A percentile compares a stretch with the other conserved stretches of the same genome.
These are phyloP conservation scores for Cutaneotrichosporon sp. DNA, from an alignment of 1,284 basidiomycete species.

Conservation along the genomic window DNA sequence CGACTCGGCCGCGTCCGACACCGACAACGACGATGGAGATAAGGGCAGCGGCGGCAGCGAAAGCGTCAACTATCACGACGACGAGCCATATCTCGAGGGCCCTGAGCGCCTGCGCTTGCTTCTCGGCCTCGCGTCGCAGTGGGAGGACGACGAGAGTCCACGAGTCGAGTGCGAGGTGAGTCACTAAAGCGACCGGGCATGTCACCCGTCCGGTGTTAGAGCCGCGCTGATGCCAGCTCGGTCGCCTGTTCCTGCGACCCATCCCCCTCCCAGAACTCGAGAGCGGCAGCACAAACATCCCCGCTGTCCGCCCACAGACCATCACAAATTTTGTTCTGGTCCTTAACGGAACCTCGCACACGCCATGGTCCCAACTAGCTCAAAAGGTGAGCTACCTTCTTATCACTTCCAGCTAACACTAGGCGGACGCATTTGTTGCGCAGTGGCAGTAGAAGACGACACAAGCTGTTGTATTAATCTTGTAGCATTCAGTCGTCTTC, in stretches of 20 bases:
- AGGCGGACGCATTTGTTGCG: slow-evolving; percentile 22
- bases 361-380: slow-evolving; percentile 25
- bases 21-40: slow-evolving; percentile 13
- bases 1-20: neutral
- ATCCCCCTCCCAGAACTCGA: slow-evolving; percentile 22
- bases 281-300: slow-evolving; percentile 8
- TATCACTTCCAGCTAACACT: slow-evolving; percentile 1
- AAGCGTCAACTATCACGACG: slow-evolving; percentile 10
- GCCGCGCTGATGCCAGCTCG: slow-evolving; percentile 19
- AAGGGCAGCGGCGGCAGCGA: slow-evolving; percentile 3
- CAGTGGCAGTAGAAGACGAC: slow-evolving; percentile 7
- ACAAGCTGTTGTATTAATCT: neutral
- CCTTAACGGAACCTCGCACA: slow-evolving; percentile 26
- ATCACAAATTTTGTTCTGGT: slow-evolving; percentile 24
- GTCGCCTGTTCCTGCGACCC: slow-evolving; percentile 22
- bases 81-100: slow-evolving; percentile 33
- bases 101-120: slow-evolving; percentile 36
- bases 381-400: slow-evolving; percentile 23
- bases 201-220: too few relatives aligned
- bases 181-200: too few relatives aligned
- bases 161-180: slow-evolving; percentile 38
- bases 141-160: slow-evolving; percentile 33
- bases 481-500: neutral
- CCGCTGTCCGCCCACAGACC: slow-evolving; percentile 10
- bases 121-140: slow-evolving; percentile 34